phyloP scores from a whole-genome alignment of 2,329 filamentous ascomycete genomes.

The Alternaria tenuissima region DNA sequence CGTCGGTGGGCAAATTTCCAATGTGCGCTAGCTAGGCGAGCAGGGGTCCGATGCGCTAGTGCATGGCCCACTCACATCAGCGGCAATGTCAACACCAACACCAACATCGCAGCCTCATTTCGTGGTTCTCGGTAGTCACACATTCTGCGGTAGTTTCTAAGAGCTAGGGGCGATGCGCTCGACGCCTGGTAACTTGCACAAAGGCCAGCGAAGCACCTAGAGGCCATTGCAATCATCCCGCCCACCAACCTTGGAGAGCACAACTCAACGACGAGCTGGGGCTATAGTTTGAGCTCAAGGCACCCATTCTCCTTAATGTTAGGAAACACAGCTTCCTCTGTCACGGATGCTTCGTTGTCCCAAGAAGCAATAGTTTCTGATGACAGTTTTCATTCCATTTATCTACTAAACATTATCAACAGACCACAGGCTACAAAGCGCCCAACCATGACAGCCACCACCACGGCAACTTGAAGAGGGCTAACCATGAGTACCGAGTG shows the following conservation, averaged over 20 bases:
- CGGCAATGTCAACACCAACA: background rate
- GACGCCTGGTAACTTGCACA: too few relatives aligned
- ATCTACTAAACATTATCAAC: background rate
- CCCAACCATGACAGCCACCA: background rate
- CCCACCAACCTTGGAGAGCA: background rate
- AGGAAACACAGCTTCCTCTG: too few relatives aligned
- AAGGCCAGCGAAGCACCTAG: background rate
- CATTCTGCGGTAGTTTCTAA: too few relatives aligned
- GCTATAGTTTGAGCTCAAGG: background rate
- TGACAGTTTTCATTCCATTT: background rate
- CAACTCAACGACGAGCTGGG: background rate
- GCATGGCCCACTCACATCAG: background rate
- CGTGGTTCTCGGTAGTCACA: too few relatives aligned
- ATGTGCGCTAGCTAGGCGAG: slow-evolving; percentile 14
- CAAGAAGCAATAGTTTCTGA: background rate
- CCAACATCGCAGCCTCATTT: background rate
- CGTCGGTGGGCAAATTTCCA: slow-evolving; percentile 4
- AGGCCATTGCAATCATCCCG: background rate
- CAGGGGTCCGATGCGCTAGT: slow-evolving; percentile 10
- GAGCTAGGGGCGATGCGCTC: too few relatives aligned
- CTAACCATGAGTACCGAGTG: too few relatives aligned
- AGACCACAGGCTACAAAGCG: background rate
- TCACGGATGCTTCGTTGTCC: background rate
- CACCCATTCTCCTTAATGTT: background rate
- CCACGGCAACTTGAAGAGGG: too few relatives aligned